Base-by-base conservation (phyloP, 306 rosid genomes). In the Quercus engelmannii region DNA sequence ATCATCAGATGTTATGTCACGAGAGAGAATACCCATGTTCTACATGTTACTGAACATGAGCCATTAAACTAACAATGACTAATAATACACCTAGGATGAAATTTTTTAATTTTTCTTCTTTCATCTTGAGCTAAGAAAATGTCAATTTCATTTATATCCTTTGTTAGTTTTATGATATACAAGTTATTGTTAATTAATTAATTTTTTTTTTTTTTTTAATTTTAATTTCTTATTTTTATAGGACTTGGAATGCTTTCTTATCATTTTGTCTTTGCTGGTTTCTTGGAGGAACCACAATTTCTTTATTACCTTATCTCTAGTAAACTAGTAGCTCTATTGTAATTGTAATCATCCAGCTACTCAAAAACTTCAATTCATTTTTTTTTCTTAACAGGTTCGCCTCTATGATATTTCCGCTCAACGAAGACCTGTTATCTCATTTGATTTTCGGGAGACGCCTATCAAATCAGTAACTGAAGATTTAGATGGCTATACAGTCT, bases 351-450 rank as follows among this genome's bases (percentile, higher is more conserved):
- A 56, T 31, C 55, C 26, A 26, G 74, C 64, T 28, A 28, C 69
- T 77, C 19, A 41, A 57, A 33, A 67, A 35, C 57, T 76, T 55
- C 33, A 49, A 35, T 28, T 54, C 4, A 12, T 38, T 55, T 69
- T 69, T 77, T 35, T 38, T 38, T 6, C 68, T 82, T 68, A 55
- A 67, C 88, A 93, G 98, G 92, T 95, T 78, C 94, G 94, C 73
- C 86, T 95, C n/a, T 93, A 90, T 56, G 99, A 95, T 79, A 93
- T 91, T 62, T 89, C 97, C 79, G 92, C 99, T 79, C 99, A 93
- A 85, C 86, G 97, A 76, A 93, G 99, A 76, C 97, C 97, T 75
- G 96, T 91, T 83, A 75, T 93, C 77, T 85, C 96, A 28, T 82
- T 93, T 81, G 83, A 91, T 87, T 93, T 91, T 59, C 84, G 86